Conservation (phyloP, 495 filamentous ascomycete species). For the Ramalina peruviana region DNA sequence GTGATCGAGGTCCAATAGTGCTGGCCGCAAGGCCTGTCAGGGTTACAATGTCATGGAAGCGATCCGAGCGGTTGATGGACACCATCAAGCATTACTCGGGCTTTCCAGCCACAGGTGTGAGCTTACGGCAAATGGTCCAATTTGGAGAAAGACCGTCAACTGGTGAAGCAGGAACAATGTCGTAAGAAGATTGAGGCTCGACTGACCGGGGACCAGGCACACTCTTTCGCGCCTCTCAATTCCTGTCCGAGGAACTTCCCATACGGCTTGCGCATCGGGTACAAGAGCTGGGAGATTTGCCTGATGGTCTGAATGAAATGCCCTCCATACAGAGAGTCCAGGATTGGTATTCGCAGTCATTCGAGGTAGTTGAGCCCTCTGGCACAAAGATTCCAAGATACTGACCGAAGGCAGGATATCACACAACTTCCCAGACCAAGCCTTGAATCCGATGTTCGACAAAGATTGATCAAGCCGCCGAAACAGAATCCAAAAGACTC, state of each 20-base stretch:
- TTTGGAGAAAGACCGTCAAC: conserved; percentile 85
- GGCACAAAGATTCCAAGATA: neutral
- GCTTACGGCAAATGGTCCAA: conserved; percentile 96
- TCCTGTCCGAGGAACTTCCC: conserved; percentile 93
- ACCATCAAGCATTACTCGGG: conserved; percentile 97
- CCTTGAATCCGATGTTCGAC: conserved; percentile 61
- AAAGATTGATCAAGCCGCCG: conserved; percentile 61
- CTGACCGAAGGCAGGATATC: conserved; percentile 45
- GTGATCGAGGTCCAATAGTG: neutral
- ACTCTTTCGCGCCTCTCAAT: conserved; percentile 92
- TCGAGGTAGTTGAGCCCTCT: conserved; percentile 55
- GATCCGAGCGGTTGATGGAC: conserved; percentile 80
- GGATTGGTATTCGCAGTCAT: conserved; percentile 99
- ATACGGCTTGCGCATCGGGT: conserved; percentile 94
- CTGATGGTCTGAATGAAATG: conserved; percentile 98
- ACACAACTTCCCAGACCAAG: conserved; percentile 67
- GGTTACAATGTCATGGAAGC: conserved; percentile 71
- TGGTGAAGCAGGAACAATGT: conserved; percentile 34
- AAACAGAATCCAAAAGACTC: conserved; percentile 44
- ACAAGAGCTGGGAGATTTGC: conserved; percentile 77
- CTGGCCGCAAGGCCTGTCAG: conserved; percentile 22
- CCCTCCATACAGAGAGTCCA: conserved; percentile 87
- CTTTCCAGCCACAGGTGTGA: conserved; percentile 95
- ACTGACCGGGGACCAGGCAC: conserved; percentile 46
- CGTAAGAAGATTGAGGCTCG: neutral